These are phyloP conservation scores for Orbilia oligospora DNA, from an alignment of 2,329 filamentous ascomycete species.

Conservation along the genomic window DNA sequence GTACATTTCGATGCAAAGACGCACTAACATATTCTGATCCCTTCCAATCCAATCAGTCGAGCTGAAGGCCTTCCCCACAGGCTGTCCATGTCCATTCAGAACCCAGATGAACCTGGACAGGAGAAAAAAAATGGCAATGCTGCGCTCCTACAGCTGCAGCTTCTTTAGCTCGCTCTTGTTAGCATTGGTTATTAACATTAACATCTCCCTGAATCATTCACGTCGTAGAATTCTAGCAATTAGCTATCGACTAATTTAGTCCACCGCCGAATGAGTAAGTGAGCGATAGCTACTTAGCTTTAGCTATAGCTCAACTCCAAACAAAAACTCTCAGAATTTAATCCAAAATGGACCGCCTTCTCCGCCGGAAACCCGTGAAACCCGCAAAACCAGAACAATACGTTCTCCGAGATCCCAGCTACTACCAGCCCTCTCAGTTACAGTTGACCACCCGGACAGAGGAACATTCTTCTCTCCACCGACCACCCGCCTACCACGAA, in stretches of 20 bases:
- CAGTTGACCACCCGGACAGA: neutral
- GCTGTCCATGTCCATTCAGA: neutral
- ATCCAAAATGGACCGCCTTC: slow-evolving; percentile 40
- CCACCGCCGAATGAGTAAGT: slow-evolving; percentile 2
- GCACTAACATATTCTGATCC: slow-evolving; percentile 16
- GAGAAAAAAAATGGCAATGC: neutral
- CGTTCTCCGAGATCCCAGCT: slow-evolving; percentile 15
- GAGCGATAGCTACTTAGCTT: too few relatives aligned
- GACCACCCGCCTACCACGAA: slow-evolving; percentile 16
- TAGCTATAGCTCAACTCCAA: neutral
- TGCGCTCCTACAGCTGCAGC: slow-evolving; percentile 20
- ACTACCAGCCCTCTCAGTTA: slow-evolving; percentile 9
- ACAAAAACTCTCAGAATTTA: too few relatives aligned
- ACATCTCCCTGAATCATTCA: neutral
- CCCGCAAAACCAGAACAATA: slow-evolving; percentile 19
- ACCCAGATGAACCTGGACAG: neutral
- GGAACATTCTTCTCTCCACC: neutral
- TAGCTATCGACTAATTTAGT: neutral
- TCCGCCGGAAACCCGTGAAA: slow-evolving; percentile 34
- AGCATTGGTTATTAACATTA: neutral
- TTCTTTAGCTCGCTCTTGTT: slow-evolving; percentile 4
- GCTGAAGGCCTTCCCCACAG: slow-evolving; percentile 28
- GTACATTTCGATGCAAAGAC: slow-evolving; percentile 12
- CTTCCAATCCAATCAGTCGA: slow-evolving; percentile 16
- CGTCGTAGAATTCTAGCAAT: slow-evolving; percentile 4